These are phyloP conservation scores for Amesomyces nigricolor DNA, from an alignment of 2,329 filamentous ascomycete species.

Conservation along the genomic window DNA sequence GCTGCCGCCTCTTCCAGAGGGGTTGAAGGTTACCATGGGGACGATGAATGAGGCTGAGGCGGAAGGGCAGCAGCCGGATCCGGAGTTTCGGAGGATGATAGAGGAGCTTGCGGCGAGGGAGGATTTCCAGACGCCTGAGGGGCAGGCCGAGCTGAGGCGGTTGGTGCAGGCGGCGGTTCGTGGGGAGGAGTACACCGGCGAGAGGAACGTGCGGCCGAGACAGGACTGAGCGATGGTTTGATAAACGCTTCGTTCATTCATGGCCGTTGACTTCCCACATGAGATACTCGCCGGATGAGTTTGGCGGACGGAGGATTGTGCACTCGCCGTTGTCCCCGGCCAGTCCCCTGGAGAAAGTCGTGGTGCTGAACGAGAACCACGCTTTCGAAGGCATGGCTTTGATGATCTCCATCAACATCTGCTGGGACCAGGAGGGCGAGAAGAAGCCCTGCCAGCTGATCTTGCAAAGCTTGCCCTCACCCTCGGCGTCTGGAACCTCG, in stretches of 20 bases:
- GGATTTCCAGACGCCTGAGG: slow-evolving; percentile 76
- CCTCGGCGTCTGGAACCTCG: slow-evolving; percentile 42
- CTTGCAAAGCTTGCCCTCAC: slow-evolving; percentile 39
- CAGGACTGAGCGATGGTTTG: slow-evolving; percentile 42
- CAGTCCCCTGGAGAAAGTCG: slow-evolving; percentile 44
- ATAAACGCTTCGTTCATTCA: slow-evolving; percentile 36
- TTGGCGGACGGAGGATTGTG: slow-evolving; percentile 48
- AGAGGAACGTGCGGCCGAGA: slow-evolving; percentile 59
- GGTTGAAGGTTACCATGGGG: slow-evolving; percentile 71
- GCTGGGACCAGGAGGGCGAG: slow-evolving; percentile 46
- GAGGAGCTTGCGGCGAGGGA: slow-evolving; percentile 79
- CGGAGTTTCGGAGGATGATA: slow-evolving; percentile 78
- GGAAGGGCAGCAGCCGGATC: slow-evolving; percentile 61
- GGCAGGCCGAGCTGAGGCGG: slow-evolving; percentile 70
- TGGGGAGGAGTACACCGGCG: slow-evolving; percentile 57
- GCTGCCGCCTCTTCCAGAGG: slow-evolving; percentile 64
- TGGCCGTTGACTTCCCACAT: slow-evolving; percentile 53
- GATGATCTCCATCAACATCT: slow-evolving; percentile 43
- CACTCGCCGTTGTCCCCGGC: slow-evolving; percentile 44
- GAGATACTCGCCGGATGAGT: slow-evolving; percentile 48
- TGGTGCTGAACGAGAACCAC: slow-evolving; percentile 53
- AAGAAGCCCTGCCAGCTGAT: slow-evolving; percentile 58
- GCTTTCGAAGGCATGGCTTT: slow-evolving; percentile 37
- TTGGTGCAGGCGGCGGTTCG: slow-evolving; percentile 75
- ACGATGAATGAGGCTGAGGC: slow-evolving; percentile 61